Evolutionary conservation across 1,284 basidiomycete genomes (phyloP).

Genomic region (Dichomitus squalens): DNA sequence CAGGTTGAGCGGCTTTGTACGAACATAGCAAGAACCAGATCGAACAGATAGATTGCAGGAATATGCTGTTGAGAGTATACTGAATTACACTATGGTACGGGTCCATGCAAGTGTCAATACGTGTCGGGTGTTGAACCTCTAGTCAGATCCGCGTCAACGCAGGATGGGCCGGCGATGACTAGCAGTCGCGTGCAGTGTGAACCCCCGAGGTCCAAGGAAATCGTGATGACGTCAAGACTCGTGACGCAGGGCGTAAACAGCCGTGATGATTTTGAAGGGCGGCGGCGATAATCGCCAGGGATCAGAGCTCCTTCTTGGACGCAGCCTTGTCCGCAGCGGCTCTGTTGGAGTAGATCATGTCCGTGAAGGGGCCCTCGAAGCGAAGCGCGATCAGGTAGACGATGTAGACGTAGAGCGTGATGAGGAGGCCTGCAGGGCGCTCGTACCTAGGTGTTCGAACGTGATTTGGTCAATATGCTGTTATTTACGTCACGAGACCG

Average conservation of each 20-base stretch:
- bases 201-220: not conserved
- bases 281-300: not conserved
- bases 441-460: constrained; percentile 62
- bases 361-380: constrained; percentile 87
- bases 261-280: not conserved
- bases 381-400: constrained; percentile 83
- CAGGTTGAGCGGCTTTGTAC: no score
- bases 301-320: constrained; percentile 39
- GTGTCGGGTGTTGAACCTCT: constrained; percentile 25
- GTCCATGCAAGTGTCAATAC: not conserved
- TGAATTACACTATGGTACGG: constrained; percentile 23
- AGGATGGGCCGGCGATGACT: not conserved
- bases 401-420: constrained; percentile 79
- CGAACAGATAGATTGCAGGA: constrained; percentile 9
- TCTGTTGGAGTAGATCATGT: constrained; percentile 77
- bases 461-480: not conserved
- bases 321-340: constrained; percentile 32
- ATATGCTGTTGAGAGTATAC: constrained; percentile 25
- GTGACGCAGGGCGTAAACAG: not conserved
- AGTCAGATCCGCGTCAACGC: constrained; percentile 5
- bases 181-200: not conserved
- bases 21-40: not conserved
- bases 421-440: constrained; percentile 75
- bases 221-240: constrained; percentile 1
- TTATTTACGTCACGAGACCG: constrained; percentile 6